Evolutionary conservation across 1,284 basidiomycete species (phyloP).

Genomic region (Taiwanofungus camphoratus): DNA sequence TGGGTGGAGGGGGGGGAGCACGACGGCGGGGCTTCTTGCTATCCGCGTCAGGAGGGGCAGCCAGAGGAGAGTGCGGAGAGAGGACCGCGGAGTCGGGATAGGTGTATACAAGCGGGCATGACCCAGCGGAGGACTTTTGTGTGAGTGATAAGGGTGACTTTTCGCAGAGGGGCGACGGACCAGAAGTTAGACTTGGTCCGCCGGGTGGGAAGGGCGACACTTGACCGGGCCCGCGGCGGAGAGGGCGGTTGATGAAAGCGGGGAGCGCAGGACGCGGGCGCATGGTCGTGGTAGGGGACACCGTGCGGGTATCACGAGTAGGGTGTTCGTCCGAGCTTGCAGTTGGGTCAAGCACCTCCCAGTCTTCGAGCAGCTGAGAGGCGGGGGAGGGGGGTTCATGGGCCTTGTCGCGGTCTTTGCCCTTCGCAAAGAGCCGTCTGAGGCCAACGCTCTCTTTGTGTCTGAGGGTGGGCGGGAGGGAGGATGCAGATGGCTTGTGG

Average conservation of each 20-base stretch:
- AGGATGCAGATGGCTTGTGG: conserved; percentile 12
- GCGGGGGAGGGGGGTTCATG: background rate
- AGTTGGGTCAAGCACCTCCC: conserved; percentile 21
- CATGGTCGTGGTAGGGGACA: background rate
- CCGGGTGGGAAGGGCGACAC: too few relatives aligned
- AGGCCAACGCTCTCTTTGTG: conserved; percentile 28
- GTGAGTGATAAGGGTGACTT: too few relatives aligned
- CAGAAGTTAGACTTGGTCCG: too few relatives aligned
- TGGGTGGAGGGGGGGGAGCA: too few relatives aligned
- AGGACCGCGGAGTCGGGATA: too few relatives aligned
- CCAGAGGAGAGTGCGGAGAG: too few relatives aligned
- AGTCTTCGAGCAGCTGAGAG: conserved; percentile 16
- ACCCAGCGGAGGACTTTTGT: too few relatives aligned
- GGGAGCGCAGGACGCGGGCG: background rate
- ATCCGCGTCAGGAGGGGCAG: too few relatives aligned
- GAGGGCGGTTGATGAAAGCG: conserved; percentile 2
- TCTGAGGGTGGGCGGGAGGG: conserved; percentile 8
- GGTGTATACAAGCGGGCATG: too few relatives aligned
- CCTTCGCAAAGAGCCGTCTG: conserved; percentile 28
- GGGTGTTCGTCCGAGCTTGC: background rate
- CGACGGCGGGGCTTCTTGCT: too few relatives aligned
- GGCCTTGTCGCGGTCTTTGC: conserved; percentile 26
- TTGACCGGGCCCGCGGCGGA: too few relatives aligned
- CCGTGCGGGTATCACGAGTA: background rate
- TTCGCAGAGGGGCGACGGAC: too few relatives aligned